phyloP scores from a whole-genome alignment of 495 filamentous ascomycete species.

The Aspergillus coremiiformis region DNA sequence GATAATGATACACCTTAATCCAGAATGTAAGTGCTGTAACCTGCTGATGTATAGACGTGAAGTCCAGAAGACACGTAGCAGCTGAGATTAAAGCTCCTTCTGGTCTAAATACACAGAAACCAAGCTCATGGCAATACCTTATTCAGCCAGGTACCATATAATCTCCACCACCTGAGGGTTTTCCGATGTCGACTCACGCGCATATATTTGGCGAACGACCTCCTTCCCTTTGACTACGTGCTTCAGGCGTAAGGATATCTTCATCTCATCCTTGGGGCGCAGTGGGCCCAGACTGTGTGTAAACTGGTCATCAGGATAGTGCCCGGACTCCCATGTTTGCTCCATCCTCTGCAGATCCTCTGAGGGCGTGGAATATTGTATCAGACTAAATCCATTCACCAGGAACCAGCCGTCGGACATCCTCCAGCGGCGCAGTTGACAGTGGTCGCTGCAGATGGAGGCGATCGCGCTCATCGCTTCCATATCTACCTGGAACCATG shows the following conservation, averaged over 20 bases:
- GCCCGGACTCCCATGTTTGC: conserved; percentile 20
- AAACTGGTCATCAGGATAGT: conserved; percentile 12
- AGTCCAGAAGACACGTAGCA: no score
- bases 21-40: background rate
- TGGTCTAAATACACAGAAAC: no score
- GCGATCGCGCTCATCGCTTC: conserved; percentile 40
- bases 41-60: no score
- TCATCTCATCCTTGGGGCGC: conserved; percentile 10
- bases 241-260: conserved; percentile 15
- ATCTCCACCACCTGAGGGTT: background rate
- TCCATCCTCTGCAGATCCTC: conserved; percentile 16
- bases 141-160: no score
- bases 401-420: conserved; percentile 30
- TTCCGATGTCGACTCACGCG: background rate
- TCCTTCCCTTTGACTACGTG: conserved; percentile 2
- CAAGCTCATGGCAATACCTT: no score
- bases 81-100: no score
- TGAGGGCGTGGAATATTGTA: conserved; percentile 11
- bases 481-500: conserved; percentile 46
- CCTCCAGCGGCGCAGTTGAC: conserved; percentile 48
- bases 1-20: background rate
- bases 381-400: conserved; percentile 16
- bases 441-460: conserved; percentile 47
- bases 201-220: conserved; percentile 14
- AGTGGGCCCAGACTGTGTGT: conserved; percentile 17